Evolutionary conservation across 441 rosid species (phyloP).

Genomic region (Isatis lusitanica): DNA sequence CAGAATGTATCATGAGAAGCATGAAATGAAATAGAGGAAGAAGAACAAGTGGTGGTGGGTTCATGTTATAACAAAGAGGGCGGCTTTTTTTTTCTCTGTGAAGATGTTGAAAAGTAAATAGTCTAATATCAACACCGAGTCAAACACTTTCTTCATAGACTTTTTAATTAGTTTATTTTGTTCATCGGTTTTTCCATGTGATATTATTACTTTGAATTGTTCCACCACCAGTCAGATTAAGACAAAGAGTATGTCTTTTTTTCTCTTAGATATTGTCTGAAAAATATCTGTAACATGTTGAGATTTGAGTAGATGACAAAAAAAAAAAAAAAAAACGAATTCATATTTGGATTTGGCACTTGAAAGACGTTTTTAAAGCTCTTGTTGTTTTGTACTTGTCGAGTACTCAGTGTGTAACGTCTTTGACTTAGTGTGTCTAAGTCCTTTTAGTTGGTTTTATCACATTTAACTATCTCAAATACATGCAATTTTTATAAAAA

Average conservation of each 20-base stretch:
- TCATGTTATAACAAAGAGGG: background rate
- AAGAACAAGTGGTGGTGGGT: conserved; percentile 17
- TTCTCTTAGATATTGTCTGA: conserved; percentile 1
- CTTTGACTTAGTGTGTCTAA: background rate
- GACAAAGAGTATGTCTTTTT: background rate
- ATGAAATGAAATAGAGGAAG: conserved; percentile 10
- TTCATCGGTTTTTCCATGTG: background rate
- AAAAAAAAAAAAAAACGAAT: background rate
- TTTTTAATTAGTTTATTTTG: background rate
- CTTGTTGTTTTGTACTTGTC: background rate
- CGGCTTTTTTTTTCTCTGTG: conserved; percentile 5
- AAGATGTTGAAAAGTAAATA: conserved; percentile 16
- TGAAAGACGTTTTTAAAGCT: background rate
- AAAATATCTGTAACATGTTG: background rate
- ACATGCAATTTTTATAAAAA: background rate
- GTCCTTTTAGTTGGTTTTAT: background rate
- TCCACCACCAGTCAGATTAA: conserved; percentile 10
- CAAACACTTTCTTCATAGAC: conserved; percentile 6
- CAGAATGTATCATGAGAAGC: conserved; percentile 33
- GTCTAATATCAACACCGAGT: conserved; percentile 13
- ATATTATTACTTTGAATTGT: background rate
- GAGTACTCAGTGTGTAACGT: background rate
- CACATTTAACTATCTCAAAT: background rate
- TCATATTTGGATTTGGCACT: conserved; percentile 8
- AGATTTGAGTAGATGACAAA: background rate